Evolutionary conservation across 495 filamentous ascomycete species (phyloP).

Genomic region (Xylaria venustula): DNA sequence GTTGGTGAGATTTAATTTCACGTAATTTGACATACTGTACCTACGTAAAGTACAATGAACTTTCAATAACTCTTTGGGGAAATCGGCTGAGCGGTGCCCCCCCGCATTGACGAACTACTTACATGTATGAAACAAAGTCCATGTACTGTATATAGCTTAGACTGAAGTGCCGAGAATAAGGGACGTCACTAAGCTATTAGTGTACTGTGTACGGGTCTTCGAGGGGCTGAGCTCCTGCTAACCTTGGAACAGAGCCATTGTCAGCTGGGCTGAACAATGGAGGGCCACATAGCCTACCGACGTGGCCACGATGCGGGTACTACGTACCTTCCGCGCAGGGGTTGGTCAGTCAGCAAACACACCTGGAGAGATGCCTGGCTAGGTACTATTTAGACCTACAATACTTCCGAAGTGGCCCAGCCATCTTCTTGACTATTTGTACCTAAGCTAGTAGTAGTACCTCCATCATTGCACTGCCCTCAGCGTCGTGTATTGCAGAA

Average conservation of each 20-base stretch:
- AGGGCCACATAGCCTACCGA: neutral
- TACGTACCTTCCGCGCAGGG: neutral
- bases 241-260: conserved; percentile 1
- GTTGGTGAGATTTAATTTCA: too few species aligned
- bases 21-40: too few species aligned
- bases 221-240: neutral
- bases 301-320: conserved; percentile 8
- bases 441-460: neutral
- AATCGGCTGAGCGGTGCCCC: neutral
- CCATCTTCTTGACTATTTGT: neutral
- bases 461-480: neutral
- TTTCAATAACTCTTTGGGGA: conserved; percentile 6
- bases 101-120: neutral
- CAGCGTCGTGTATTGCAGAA: too few species aligned
- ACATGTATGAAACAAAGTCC: too few species aligned
- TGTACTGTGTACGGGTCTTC: neutral
- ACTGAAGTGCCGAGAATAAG: neutral
- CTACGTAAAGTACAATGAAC: conserved; percentile 1
- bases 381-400: neutral
- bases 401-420: neutral
- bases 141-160: neutral
- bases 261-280: neutral
- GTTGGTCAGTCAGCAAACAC: neutral
- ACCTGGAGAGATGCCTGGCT: neutral
- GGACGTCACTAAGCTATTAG: neutral